Evolutionary conservation across 805 yeast species (phyloP).

Genomic region (Candida saitoana): DNA sequence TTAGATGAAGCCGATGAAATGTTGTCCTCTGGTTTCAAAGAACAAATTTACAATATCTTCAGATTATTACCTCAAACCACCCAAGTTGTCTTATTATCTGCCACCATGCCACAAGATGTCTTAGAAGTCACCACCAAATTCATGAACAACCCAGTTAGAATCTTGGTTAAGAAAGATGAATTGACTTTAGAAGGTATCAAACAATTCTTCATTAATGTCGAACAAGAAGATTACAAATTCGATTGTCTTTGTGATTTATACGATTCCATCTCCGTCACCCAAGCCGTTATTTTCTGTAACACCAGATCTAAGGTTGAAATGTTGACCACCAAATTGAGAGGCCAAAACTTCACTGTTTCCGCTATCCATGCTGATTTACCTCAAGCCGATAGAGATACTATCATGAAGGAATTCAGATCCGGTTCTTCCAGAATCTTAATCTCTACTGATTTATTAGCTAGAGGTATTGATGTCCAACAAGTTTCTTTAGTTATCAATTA

Average conservation of each 20-base stretch:
- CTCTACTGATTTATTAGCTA: conserved; percentile 92
- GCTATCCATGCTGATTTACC: conserved; percentile 96
- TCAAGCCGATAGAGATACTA: conserved; percentile 86
- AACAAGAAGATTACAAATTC: conserved; percentile 90
- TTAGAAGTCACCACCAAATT: conserved; percentile 86
- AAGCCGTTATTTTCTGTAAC: conserved; percentile 97
- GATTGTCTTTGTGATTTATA: conserved; percentile 92
- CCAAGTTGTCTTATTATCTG: conserved; percentile 92
- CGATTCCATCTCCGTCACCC: conserved; percentile 93
- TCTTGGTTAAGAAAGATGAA: conserved; percentile 92
- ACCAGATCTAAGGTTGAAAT: conserved; percentile 91
- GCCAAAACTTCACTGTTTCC: conserved; percentile 83
- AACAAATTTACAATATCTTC: conserved; percentile 92
- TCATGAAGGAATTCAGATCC: conserved; percentile 93
- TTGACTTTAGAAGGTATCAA: conserved; percentile 92
- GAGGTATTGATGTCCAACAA: conserved; percentile 98
- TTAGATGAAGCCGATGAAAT: conserved; percentile 98
- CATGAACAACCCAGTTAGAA: conserved; percentile 92
- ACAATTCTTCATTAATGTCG: conserved; percentile 88
- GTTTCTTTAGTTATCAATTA: conserved; percentile 92
- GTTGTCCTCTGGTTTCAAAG: conserved; percentile 89
- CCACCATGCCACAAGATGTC: conserved; percentile 92
- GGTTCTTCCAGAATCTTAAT: conserved; percentile 92
- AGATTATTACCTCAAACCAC: conserved; percentile 80
- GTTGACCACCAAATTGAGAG: conserved; percentile 70